These are phyloP conservation scores for Penicillium glabrum DNA, from an alignment of 2,329 filamentous ascomycete species.

Conservation along the genomic window DNA sequence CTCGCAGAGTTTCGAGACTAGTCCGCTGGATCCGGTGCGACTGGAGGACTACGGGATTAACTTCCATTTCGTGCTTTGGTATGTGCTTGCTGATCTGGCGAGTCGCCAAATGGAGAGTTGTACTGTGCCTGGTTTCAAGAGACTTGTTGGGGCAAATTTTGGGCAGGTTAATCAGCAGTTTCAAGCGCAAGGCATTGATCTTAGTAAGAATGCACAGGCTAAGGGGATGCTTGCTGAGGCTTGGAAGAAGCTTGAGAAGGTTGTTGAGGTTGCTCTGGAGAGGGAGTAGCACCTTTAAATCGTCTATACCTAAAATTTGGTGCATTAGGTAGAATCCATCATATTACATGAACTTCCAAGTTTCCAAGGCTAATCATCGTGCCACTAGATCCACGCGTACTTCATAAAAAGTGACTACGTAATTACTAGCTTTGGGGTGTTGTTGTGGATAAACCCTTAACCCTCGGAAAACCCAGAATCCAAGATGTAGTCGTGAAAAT, in stretches of 20 bases:
- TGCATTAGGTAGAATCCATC: no score
- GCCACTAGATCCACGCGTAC: no score
- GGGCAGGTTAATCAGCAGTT: constrained; percentile 29
- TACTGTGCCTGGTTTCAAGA: constrained; percentile 31
- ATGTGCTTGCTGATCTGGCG: constrained; percentile 30
- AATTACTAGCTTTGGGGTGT: no score
- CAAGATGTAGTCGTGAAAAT: background rate
- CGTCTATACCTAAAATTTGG: no score
- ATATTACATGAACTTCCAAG: no score
- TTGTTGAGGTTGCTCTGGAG: constrained; percentile 28
- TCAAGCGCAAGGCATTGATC: constrained; percentile 26
- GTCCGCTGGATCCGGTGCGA: constrained; percentile 13
- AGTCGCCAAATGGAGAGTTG: constrained; percentile 24
- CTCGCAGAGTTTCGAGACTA: constrained; percentile 24
- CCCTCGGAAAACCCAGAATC: no score
- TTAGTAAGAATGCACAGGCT: constrained; percentile 13
- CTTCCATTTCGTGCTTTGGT: constrained; percentile 35
- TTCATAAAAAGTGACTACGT: no score
- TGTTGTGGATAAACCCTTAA: no score
- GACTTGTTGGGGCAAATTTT: constrained; percentile 26
- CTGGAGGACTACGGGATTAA: constrained; percentile 28
- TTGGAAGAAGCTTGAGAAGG: constrained; percentile 50
- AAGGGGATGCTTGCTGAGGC: constrained; percentile 35
- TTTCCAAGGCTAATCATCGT: no score
- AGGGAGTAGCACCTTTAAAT: constrained; percentile 15